Base-by-base conservation (phyloP, 768 basidiomycete species). In the Lactifluus volemus region DNA sequence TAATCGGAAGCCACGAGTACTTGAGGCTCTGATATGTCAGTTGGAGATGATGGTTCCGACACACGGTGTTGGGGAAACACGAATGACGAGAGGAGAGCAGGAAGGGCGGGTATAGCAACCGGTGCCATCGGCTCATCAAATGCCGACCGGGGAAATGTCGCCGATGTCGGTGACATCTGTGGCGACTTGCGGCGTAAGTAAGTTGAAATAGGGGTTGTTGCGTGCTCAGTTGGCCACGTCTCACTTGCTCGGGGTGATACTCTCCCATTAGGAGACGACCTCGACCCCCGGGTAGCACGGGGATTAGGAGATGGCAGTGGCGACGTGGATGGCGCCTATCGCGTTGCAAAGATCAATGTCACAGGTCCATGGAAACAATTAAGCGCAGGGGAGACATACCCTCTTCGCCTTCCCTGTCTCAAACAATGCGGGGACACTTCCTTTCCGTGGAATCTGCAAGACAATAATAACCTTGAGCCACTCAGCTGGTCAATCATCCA, bases 121-220 rank as follows among this genome's bases (percentile, higher is more conserved):
- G 84, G 83, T 67, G 72, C 61, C 76, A 75, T 68, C 73, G 71
- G 65, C 73, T 72, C 67, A 71, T 71, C 68, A 53, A 49, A 61
- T 62, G 50, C 67, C 55, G 38, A 65, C 51, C 60, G 65, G 57
- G 60, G 67, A 71, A 71, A 67, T 76, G 76, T 53, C 72, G 78
- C 56, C 59, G 67, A 88, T 11, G 81, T 80, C 12, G 86, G 81
- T 2, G 84, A 82, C 15, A 82, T 78, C 60, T 84, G 83, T 32
- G 89, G 88, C 1, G 88, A 88, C 73, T 84, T 88, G 63, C 89
- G 84, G 64, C 89, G 87, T 47, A 88, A 84, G 61, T 86, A 91
- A 42, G 81, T 79, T 30, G 89, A 92, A 57, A 92, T 91, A 56
- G 89, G 89, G 14, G 85, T 88, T 68, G 67, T 70, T 6, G 69